Evolutionary conservation across 192 early-diverging fungal genomes (phyloP), one percentile per base, ranked within the genome.

Genomic region (Dispira parvispora): DNA sequence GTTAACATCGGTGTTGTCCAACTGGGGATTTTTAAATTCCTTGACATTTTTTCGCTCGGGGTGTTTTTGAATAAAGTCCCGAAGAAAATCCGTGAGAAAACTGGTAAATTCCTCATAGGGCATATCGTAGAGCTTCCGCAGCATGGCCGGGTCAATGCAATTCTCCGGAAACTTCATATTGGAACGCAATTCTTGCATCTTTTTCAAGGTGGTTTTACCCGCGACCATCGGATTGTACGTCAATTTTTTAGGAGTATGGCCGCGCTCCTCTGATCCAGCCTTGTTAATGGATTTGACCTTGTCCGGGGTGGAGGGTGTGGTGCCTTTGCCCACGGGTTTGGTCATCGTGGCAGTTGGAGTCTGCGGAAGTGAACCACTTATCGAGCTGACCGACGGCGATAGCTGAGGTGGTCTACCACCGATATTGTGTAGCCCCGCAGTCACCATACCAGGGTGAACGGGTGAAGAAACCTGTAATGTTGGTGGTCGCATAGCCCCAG

Each of bases 11-110:
- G 54, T 26, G 21, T 56, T 56, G 27, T 56, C 54, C 21, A 56
- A 27, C 20, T 56, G 54, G 54, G 54, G 54, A 27, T 56, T 56
- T 26, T 56, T 56, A 27, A 56, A 56, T 27, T 56, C 54, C 26
- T 56, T 56, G 21, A 56, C 54, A 27, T 56, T 56, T 14, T 27
- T 20, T 3, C 54, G 54, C 54, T 56, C 54, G 21, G 54, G 54
- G 54, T 56, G 20, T 3, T 56, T 56, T 27, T 25, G 13, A 3
- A 56, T 27, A 10, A 56, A 56, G 4, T 56, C 54, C 54, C 27
- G 20, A 3, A 56, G 54, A 27, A 56, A 56, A 14, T 23, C 10
- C 21, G 54, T 56, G 12, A 20, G 27, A 27, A 56, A 56, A 13
- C 3, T 13, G 54, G 54, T 25, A 27, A 56, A 56, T 27, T 56